Evolutionary conservation across 1,284 basidiomycete genomes (phyloP).

Genomic region (Ustilago cynodontis): DNA sequence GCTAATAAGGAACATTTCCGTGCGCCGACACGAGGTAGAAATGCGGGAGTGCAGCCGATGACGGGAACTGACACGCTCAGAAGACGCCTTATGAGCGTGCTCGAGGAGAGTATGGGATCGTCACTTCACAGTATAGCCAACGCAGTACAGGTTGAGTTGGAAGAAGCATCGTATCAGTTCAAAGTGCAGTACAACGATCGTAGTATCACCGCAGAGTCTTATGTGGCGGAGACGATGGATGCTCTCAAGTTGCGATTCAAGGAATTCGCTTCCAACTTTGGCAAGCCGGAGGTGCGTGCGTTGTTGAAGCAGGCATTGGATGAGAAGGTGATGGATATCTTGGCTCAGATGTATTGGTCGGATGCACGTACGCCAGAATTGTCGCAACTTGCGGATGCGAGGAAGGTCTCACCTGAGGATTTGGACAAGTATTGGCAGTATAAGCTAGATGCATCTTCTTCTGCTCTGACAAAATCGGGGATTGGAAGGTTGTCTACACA

Average conservation of each 20-base stretch:
- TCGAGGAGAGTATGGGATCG: conserved; percentile 96
- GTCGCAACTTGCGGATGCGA: conserved; percentile 78
- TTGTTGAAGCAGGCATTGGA: conserved; percentile 93
- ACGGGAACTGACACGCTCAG: conserved; percentile 91
- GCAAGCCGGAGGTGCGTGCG: conserved; percentile 86
- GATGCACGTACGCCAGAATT: conserved; percentile 86
- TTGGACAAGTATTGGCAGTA: conserved; percentile 94
- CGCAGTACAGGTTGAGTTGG: conserved; percentile 94
- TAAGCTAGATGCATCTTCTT: conserved; percentile 92
- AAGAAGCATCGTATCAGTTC: conserved; percentile 97
- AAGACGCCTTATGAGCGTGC: conserved; percentile 90
- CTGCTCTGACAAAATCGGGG: conserved; percentile 92
- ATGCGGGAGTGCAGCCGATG: conserved; percentile 74
- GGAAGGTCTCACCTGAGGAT: conserved; percentile 77
- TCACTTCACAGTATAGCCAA: conserved; percentile 95
- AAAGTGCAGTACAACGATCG: conserved; percentile 99
- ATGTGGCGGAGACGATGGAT: conserved; percentile 97
- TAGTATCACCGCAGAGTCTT: conserved; percentile 91
- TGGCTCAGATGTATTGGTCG: conserved; percentile 96
- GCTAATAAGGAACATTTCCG: conserved; percentile 79
- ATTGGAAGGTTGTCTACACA: conserved; percentile 94
- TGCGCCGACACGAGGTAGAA: conserved; percentile 71
- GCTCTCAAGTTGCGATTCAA: conserved; percentile 90
- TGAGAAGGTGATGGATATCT: conserved; percentile 94
- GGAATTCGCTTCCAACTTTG: conserved; percentile 85